Evolutionary conservation across 352 stramenopile species (phyloP).

Genomic region (Pythium insidiosum): DNA sequence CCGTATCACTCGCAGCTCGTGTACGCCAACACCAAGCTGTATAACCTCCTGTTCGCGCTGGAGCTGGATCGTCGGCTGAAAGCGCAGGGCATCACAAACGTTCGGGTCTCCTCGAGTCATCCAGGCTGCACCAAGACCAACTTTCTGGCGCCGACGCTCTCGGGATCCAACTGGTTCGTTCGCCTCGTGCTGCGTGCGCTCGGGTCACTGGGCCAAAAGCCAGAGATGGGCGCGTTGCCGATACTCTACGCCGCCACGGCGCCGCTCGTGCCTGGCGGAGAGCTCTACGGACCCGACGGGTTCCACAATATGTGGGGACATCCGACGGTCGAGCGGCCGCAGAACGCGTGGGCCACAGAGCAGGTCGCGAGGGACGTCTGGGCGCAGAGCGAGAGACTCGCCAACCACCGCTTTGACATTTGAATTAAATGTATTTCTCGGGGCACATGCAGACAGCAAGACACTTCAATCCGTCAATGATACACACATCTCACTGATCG

Average conservation of each 20-base stretch:
- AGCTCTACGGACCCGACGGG: conserved; percentile 26
- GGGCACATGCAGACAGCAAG: no score
- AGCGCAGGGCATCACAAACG: conserved; percentile 23
- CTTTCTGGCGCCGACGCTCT: conserved; percentile 48
- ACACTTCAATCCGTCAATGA: no score
- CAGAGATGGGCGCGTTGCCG: conserved; percentile 42
- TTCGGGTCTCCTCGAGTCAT: conserved; percentile 67
- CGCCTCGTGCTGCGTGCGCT: conserved; percentile 46
- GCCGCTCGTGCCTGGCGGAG: conserved; percentile 11
- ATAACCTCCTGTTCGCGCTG: conserved; percentile 92
- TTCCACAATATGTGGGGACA: conserved; percentile 21
- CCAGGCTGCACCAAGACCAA: conserved; percentile 77
- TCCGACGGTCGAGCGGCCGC: conserved; percentile 24
- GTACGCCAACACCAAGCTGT: conserved; percentile 91
- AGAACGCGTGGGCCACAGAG: conserved; percentile 17
- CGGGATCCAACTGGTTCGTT: conserved; percentile 25
- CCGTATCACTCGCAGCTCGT: conserved; percentile 44
- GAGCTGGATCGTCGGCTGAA: conserved; percentile 83
- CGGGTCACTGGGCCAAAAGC: conserved; percentile 46
- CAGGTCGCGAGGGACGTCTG: conserved; percentile 23
- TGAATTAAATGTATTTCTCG: no score
- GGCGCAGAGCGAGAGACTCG: conserved; percentile 31
- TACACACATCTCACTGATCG: no score
- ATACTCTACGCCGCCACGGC: conserved; percentile 43
- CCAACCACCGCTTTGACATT: no score